Conservation (phyloP, 257 asterid species). For the Solanum megistacrolobum region DNA sequence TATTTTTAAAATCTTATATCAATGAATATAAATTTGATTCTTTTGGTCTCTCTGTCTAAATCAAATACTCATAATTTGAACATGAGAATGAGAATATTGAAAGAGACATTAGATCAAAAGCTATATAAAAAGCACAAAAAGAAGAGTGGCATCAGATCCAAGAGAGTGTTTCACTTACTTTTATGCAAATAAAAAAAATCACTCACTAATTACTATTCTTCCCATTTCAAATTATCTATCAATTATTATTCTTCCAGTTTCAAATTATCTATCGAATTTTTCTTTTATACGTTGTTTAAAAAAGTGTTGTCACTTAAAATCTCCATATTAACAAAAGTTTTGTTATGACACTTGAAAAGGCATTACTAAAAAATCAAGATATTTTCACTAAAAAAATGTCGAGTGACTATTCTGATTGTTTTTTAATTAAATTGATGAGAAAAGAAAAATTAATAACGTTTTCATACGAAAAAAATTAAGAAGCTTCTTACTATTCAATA, state of each 20-base stretch:
- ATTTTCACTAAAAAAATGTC: background rate
- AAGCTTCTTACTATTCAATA: background rate
- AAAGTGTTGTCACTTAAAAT: background rate
- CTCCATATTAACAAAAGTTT: background rate
- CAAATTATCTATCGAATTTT: background rate
- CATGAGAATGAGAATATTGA: background rate
- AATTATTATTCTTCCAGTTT: background rate
- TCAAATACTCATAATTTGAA: background rate
- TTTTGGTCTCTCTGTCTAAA: background rate
- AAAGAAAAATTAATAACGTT: too few relatives aligned
- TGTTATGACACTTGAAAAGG: background rate
- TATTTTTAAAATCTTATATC: background rate
- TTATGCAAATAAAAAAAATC: constrained; percentile 41
- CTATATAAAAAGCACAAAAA: background rate
- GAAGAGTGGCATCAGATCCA: constrained; percentile 45
- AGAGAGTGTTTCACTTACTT: constrained; percentile 59
- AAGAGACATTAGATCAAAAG: background rate
- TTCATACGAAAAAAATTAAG: too few relatives aligned
- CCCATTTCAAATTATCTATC: background rate
- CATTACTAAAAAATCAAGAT: background rate
- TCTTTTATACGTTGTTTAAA: background rate
- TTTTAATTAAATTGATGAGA: background rate
- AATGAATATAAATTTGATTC: background rate
- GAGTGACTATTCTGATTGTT: too few relatives aligned
- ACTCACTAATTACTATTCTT: background rate